Conservation (phyloP, 768 basidiomycete species). For the Amanita inopinata region DNA sequence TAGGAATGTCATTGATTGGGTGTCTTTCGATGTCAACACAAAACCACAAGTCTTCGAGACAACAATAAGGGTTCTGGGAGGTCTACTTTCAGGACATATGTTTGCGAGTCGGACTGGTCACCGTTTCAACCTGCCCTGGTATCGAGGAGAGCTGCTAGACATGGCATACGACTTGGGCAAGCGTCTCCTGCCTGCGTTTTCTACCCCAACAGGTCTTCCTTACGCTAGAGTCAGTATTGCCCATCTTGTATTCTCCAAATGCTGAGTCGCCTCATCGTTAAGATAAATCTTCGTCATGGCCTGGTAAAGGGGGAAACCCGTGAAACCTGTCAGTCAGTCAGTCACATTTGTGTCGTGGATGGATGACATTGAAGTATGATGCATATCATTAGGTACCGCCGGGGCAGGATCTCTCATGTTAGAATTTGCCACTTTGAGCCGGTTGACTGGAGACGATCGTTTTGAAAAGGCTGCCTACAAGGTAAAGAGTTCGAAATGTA, state of each 20-base stretch:
- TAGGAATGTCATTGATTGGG: constrained; percentile 67
- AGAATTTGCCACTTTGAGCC: constrained; percentile 89
- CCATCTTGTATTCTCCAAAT: constrained; percentile 8
- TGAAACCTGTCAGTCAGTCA: constrained; percentile 66
- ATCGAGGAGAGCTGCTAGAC: constrained; percentile 65
- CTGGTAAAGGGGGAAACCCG: constrained; percentile 63
- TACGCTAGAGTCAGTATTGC: constrained; percentile 63
- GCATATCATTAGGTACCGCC: constrained; percentile 55
- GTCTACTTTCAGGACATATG: constrained; percentile 77
- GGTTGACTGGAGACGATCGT: constrained; percentile 80
- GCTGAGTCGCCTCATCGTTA: constrained; percentile 5
- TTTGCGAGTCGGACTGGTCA: constrained; percentile 60
- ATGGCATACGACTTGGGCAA: constrained; percentile 84
- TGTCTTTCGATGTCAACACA: constrained; percentile 88
- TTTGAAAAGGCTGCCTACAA: constrained; percentile 87
- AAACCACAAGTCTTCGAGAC: constrained; percentile 99
- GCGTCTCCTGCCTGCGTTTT: constrained; percentile 83
- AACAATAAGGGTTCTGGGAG: constrained; percentile 89
- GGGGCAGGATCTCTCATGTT: constrained; percentile 90
- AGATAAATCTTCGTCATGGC: constrained; percentile 83
- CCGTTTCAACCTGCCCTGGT: constrained; percentile 76
- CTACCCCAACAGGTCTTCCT: constrained; percentile 86
- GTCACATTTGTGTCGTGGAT: neutral
- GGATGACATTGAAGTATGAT: constrained; percentile 4
- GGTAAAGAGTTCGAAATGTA: too few species aligned